Base-by-base conservation (phyloP, 1,284 basidiomycete genomes). In the Ceratobasidium sp. region DNA sequence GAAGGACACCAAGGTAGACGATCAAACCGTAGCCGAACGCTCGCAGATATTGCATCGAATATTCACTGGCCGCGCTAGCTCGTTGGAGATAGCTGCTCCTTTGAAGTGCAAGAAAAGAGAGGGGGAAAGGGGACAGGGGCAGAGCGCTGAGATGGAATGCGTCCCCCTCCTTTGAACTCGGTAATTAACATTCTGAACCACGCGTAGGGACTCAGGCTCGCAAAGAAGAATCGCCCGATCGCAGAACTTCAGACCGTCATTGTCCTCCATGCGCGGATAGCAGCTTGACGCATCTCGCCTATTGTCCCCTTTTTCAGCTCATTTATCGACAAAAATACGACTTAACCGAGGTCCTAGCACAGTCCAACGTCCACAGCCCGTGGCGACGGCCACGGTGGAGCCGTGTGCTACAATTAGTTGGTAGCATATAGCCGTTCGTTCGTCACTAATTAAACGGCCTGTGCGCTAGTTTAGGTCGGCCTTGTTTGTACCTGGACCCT, bases 401-500 rank as follows among this genome's bases (percentile, higher is more conserved):
- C 48, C 21, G 48, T 16, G 26, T 50, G 48, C 48, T 28, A 50
- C 21, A 50, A 26, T 10, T 50, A 16, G 48, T 28, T 28, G 48
- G 6, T 50, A 50, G 48, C 48, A 50, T 50, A 50, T 50, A 50
- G 21, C 48, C 48, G 48, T 50, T 50, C 6, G 21, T 8, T 50
- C 48, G 48, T 23, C 48, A 50, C 48, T 50, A 50, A 50, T 50
- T 50, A 50, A 16, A 26, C 34, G 28, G 23, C 3, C 34, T 34
- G 8, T 14, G 30, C 2, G 28, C 30, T 16, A 34, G 53, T 57
- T 57, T 57, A 57, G 53, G 36, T 50, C 32, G 45, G 16, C 39
- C 46, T 45, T 65, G 34, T 65, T 65, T 65, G 62, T 41, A 26
- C 48, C 48, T 36, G 62, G 62, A 65, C 62, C 62, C 62, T 65